A percentile compares a stretch with the other conserved stretches of the same genome.
Conservation (phyloP, 495 filamentous ascomycete genomes). For the Glonium stellatum region DNA sequence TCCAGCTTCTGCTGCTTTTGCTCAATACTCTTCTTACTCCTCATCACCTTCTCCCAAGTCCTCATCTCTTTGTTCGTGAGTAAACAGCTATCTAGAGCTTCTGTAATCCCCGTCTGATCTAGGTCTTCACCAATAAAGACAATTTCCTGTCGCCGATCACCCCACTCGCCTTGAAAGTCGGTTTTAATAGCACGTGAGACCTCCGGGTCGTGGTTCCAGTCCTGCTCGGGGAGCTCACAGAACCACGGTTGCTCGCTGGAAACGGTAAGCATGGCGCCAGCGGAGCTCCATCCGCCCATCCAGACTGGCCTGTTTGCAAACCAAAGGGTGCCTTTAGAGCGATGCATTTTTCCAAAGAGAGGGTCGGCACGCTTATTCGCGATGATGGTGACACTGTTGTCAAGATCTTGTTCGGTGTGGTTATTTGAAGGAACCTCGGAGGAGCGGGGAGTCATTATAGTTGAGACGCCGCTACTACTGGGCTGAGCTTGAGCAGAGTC, state of each 20-base stretch:
- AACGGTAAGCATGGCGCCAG: constrained; percentile 52
- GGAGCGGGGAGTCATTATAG: too few species aligned
- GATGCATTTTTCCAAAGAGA: constrained; percentile 39
- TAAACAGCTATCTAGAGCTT: constrained; percentile 45
- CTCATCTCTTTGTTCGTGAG: background rate
- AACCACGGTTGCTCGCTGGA: constrained; percentile 50
- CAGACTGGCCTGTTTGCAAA: constrained; percentile 41
- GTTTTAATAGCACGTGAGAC: constrained; percentile 39
- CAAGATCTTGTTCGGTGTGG: background rate
- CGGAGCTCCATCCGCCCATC: constrained; percentile 55
- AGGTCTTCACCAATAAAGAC: constrained; percentile 54
- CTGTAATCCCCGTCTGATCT: constrained; percentile 36
- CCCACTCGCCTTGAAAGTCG: constrained; percentile 49
- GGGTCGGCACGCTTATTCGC: constrained; percentile 42
- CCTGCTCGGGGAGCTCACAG: constrained; percentile 39
- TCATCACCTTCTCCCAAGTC: background rate
- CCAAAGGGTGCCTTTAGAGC: constrained; percentile 46
- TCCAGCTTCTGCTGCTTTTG: background rate
- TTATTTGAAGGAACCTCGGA: background rate
- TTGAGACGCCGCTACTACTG: too few species aligned
- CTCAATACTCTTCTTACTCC: background rate
- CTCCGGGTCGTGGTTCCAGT: constrained; percentile 43
- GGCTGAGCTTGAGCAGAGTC: background rate
- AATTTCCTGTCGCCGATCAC: constrained; percentile 53
- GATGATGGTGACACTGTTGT: constrained; percentile 31